Evolutionary conservation across 768 basidiomycete species (phyloP).

Genomic region (Hemileccinum rubropunctum): DNA sequence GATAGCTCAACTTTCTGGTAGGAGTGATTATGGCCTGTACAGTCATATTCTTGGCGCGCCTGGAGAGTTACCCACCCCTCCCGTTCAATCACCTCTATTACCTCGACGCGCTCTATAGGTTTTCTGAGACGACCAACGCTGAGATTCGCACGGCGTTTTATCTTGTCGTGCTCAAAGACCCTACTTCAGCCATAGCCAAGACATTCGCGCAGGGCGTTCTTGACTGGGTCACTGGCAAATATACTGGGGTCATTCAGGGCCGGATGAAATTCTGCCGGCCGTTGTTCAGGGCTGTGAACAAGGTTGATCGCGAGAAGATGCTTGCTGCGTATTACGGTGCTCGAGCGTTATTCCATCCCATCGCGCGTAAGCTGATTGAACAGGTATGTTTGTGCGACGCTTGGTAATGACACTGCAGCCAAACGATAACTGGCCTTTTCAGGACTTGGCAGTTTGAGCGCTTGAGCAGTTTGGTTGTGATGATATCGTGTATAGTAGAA

Average conservation of each 20-base stretch:
- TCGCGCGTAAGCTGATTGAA: conserved; percentile 47
- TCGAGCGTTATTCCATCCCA: conserved; percentile 46
- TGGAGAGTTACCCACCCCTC: conserved; percentile 41
- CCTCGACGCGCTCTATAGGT: conserved; percentile 44
- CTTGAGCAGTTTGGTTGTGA: too few species aligned
- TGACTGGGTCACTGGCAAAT: conserved; percentile 45
- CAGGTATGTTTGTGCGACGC: conserved; percentile 35
- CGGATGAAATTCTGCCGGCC: conserved; percentile 59
- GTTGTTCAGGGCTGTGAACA: conserved; percentile 38
- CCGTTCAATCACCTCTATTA: conserved; percentile 40
- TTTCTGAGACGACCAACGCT: conserved; percentile 43
- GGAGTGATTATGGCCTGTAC: neutral
- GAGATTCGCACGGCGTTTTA: conserved; percentile 56
- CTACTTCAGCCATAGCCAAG: conserved; percentile 31
- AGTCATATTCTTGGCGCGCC: conserved; percentile 59
- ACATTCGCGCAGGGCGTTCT: conserved; percentile 36
- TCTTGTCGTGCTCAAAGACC: conserved; percentile 43
- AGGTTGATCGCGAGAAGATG: conserved; percentile 37
- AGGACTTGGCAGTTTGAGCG: neutral
- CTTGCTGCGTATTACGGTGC: conserved; percentile 33
- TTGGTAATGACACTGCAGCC: neutral
- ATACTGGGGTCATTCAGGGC: conserved; percentile 43
- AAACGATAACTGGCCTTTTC: neutral
- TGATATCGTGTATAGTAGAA: too few species aligned
- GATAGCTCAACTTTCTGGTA: neutral